phyloP scores from a whole-genome alignment of 202 grass and related monocot species.

The Hordeum pubiflorum region DNA sequence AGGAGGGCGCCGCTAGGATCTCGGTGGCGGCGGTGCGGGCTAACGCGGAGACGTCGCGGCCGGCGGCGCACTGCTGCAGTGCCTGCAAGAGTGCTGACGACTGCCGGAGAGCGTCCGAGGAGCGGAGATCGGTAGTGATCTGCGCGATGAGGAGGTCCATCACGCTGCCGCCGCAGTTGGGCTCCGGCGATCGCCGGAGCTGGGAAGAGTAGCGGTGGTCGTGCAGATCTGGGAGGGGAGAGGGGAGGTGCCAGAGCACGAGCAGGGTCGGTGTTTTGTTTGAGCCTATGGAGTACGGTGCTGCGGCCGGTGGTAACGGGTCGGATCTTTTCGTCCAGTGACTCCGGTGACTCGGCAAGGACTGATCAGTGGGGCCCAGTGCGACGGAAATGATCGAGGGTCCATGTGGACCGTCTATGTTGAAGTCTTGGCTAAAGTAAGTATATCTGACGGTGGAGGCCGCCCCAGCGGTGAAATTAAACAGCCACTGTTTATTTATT shows the following conservation, averaged over 20 bases:
- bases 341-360: neutral
- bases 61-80: constrained; percentile 85
- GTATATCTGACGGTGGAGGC: neutral
- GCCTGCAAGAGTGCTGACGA: constrained; percentile 78
- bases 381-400: neutral
- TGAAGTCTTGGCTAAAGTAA: neutral
- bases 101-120: constrained; percentile 83
- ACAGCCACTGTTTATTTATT: neutral
- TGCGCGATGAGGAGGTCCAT: constrained; percentile 93
- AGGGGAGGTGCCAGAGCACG: constrained; percentile 15
- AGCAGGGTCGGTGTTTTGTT: neutral
- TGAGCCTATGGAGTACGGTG: neutral
- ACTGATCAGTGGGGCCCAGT: neutral
- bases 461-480: neutral
- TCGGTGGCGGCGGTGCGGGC: constrained; percentile 65
- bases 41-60: constrained; percentile 80
- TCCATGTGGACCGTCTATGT: neutral
- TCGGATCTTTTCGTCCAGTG: constrained; percentile 5
- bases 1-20: constrained; percentile 71
- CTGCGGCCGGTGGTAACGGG: constrained; percentile 16
- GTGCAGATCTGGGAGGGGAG: constrained; percentile 42
- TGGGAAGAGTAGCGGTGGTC: constrained; percentile 8
- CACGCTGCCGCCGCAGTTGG: neutral
- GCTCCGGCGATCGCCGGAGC: constrained; percentile 54
- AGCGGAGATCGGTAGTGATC: constrained; percentile 83